These are phyloP conservation scores for Medicago truncatula DNA, from an alignment of 306 rosid genomes.

Conservation along the genomic window DNA sequence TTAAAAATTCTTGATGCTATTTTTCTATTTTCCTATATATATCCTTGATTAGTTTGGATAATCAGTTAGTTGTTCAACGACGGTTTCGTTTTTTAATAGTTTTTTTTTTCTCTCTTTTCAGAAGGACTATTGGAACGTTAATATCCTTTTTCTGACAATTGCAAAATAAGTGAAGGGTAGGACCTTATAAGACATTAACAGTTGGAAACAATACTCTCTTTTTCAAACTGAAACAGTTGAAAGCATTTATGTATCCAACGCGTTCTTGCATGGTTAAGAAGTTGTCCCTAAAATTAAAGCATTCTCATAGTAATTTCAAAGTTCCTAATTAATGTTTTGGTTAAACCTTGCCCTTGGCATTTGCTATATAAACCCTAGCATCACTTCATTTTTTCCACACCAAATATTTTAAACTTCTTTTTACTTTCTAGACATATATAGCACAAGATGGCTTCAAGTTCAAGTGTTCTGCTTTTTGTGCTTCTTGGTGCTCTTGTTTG, in stretches of 20 bases:
- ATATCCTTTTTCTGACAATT: conserved; percentile 13
- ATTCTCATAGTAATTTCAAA: conserved; percentile 38
- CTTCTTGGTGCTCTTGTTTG: conserved; percentile 61
- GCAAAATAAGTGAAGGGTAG: conserved; percentile 23
- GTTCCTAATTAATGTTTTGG: not conserved
- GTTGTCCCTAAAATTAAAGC: conserved; percentile 50
- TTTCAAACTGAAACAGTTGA: conserved; percentile 56
- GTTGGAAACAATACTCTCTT: conserved; percentile 32
- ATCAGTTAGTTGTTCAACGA: no score
- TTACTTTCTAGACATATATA: not conserved
- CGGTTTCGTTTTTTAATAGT: no score
- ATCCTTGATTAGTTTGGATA: no score
- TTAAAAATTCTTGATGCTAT: no score
- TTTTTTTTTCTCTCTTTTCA: no score
- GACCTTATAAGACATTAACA: conserved; percentile 19
- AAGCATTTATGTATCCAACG: conserved; percentile 57
- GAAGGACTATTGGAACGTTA: conserved; percentile 34
- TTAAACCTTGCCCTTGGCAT: conserved; percentile 4
- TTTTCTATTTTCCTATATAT: no score
- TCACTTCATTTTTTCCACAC: conserved; percentile 10
- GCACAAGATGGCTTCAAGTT: conserved; percentile 45
- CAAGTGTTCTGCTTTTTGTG: conserved; percentile 52
- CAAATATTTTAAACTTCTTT: not conserved
- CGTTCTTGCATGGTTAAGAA: conserved; percentile 53
- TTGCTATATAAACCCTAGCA: conserved; percentile 52